Evolutionary conservation across 768 basidiomycete genomes (phyloP).

Genomic region (Myochromella boudieri): DNA sequence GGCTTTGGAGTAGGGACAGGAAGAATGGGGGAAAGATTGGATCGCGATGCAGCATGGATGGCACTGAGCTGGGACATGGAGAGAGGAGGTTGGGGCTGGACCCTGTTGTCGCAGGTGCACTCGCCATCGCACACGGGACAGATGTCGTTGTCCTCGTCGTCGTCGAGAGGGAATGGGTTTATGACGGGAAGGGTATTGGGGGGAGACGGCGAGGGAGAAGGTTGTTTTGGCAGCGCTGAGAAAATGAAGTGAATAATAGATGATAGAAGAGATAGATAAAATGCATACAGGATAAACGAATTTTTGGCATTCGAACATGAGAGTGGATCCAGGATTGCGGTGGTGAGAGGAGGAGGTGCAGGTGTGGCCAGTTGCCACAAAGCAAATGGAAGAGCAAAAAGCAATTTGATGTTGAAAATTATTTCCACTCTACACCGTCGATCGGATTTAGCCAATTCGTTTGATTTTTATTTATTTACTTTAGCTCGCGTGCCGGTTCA

Average conservation of each 20-base stretch:
- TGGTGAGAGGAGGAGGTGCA: conserved; percentile 7
- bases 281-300: conserved; percentile 37
- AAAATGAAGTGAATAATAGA: conserved; percentile 13
- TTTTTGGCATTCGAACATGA: conserved; percentile 53
- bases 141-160: conserved; percentile 84
- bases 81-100: conserved; percentile 29
- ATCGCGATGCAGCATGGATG: conserved; percentile 37
- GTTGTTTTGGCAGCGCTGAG: conserved; percentile 41
- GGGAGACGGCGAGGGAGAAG: conserved; percentile 63
- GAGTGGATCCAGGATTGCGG: conserved; percentile 42
- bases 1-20: conserved; percentile 29
- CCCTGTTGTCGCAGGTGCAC: conserved; percentile 71
- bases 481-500: not conserved
- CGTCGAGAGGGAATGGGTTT: conserved; percentile 40
- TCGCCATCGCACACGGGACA: conserved; percentile 91
- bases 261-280: conserved; percentile 13
- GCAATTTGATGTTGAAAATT: conserved; percentile 8
- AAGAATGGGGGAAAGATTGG: conserved; percentile 29
- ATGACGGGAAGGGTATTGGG: conserved; percentile 57
- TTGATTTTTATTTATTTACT: no score
- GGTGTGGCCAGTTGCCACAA: conserved; percentile 17
- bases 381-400: not conserved
- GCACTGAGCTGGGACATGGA: conserved; percentile 38
- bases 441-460: conserved; percentile 18
- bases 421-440: conserved; percentile 12